phyloP scores from a whole-genome alignment of 371 early-diverging fungal genomes.

The Mycotypha africana region DNA sequence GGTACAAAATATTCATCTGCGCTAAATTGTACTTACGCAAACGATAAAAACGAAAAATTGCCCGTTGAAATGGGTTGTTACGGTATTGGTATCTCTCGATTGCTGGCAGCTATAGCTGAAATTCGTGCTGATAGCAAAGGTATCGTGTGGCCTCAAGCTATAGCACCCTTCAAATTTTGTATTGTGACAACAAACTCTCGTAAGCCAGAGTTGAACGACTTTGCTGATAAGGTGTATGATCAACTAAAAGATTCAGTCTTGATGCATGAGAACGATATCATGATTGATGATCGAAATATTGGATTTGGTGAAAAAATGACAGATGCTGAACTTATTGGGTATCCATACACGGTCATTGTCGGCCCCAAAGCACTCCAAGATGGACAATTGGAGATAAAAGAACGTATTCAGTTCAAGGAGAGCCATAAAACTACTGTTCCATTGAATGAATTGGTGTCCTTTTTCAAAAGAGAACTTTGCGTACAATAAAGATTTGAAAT shows the following conservation, averaged over 20 bases:
- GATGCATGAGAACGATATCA: conserved; percentile 25
- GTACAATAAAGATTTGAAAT: too few relatives aligned
- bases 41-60: too few relatives aligned
- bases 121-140: conserved; percentile 61
- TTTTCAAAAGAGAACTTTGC: too few relatives aligned
- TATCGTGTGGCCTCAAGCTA: conserved; percentile 71
- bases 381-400: conserved; percentile 56
- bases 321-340: conserved; percentile 70
- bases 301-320: conserved; percentile 70
- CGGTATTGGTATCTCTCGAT: conserved; percentile 81
- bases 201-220: too few relatives aligned
- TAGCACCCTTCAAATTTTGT: conserved; percentile 68
- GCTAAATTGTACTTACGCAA: conserved; percentile 65
- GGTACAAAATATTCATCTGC: conserved; percentile 79
- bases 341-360: conserved; percentile 61
- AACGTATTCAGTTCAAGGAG: conserved; percentile 20
- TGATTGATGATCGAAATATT: conserved; percentile 59
- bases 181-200: conserved; percentile 57
- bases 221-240: conserved; percentile 44
- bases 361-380: conserved; percentile 51
- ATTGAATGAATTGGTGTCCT: neutral
- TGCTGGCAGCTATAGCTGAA: conserved; percentile 78
- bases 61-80: conserved; percentile 94
- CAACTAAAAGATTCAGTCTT: neutral
- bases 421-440: neutral